Evolutionary conservation across 768 basidiomycete genomes (phyloP).

Genomic region (Crassisporium funariophilum): DNA sequence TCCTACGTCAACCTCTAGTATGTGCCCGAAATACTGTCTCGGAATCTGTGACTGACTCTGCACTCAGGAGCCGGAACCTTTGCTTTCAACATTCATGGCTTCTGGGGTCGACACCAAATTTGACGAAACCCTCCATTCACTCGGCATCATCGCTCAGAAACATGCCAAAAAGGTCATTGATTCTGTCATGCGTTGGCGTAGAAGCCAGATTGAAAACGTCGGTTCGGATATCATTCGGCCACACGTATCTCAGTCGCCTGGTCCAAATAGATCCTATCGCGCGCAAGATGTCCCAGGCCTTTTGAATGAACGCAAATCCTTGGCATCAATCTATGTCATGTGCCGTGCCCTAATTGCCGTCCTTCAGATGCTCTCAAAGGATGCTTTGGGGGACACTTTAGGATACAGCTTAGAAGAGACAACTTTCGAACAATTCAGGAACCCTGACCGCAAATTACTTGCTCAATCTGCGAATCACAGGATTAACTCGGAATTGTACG

Average conservation of each 20-base stretch:
- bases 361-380: conserved; percentile 70
- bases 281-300: conserved; percentile 49
- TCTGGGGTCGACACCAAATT: conserved; percentile 74
- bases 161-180: conserved; percentile 85
- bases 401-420: conserved; percentile 86
- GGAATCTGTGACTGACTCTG: background rate
- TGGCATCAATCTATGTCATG: conserved; percentile 88
- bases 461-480: conserved; percentile 75
- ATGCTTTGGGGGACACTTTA: conserved; percentile 74
- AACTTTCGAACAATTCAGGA: conserved; percentile 83
- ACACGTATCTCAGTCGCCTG: conserved; percentile 46
- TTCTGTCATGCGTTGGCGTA: conserved; percentile 85
- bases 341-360: conserved; percentile 83
- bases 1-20: conserved; percentile 70
- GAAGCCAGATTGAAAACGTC: conserved; percentile 68
- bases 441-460: conserved; percentile 67
- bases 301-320: conserved; percentile 72
- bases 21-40: conserved; percentile 34
- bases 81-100: conserved; percentile 69
- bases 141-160: conserved; percentile 85
- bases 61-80: conserved; percentile 66
- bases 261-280: conserved; percentile 35
- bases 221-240: conserved; percentile 50
- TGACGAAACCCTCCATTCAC: conserved; percentile 81
- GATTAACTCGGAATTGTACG: conserved; percentile 80